These are phyloP conservation scores for Pichia sp. DNA, from an alignment of 1,139 yeast genomes.

Conservation along the genomic window DNA sequence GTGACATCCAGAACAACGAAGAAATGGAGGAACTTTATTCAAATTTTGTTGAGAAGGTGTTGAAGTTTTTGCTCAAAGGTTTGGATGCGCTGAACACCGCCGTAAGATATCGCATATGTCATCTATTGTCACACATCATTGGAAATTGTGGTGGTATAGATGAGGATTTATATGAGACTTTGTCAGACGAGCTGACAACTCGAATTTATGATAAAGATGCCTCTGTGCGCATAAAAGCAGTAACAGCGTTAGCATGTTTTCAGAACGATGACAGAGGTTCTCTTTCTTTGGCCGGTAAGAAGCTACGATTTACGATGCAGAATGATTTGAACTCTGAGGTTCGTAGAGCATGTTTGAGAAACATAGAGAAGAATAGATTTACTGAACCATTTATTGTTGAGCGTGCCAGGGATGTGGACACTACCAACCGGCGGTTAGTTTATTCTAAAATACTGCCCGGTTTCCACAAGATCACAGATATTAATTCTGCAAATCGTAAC, in stretches of 20 bases:
- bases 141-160: conserved; percentile 74
- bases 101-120: conserved; percentile 79
- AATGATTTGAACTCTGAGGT: conserved; percentile 88
- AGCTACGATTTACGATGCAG: conserved; percentile 53
- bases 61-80: conserved; percentile 69
- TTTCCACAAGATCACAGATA: conserved; percentile 59
- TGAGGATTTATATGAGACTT: conserved; percentile 60
- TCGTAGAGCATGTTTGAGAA: conserved; percentile 75
- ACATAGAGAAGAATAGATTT: conserved; percentile 50
- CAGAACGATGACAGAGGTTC: conserved; percentile 52
- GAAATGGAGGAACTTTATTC: conserved; percentile 33
- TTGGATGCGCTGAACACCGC: conserved; percentile 69
- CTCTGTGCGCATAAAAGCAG: conserved; percentile 74
- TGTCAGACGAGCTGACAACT: conserved; percentile 56
- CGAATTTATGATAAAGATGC: conserved; percentile 79
- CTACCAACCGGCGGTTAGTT: conserved; percentile 66
- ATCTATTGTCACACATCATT: conserved; percentile 68
- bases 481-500: conserved; percentile 61
- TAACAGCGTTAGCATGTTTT: conserved; percentile 72
- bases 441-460: conserved; percentile 66
- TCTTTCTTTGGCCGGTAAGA: conserved; percentile 46
- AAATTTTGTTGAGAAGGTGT: conserved; percentile 55
- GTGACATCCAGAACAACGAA: conserved; percentile 30
- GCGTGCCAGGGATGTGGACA: conserved; percentile 76
- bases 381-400: conserved; percentile 65